Percentiles rank a stretch among this genome's conserved stretches.
phyloP scores from a whole-genome alignment of 345 rosid genomes.

The Orychophragmus violaceus region DNA sequence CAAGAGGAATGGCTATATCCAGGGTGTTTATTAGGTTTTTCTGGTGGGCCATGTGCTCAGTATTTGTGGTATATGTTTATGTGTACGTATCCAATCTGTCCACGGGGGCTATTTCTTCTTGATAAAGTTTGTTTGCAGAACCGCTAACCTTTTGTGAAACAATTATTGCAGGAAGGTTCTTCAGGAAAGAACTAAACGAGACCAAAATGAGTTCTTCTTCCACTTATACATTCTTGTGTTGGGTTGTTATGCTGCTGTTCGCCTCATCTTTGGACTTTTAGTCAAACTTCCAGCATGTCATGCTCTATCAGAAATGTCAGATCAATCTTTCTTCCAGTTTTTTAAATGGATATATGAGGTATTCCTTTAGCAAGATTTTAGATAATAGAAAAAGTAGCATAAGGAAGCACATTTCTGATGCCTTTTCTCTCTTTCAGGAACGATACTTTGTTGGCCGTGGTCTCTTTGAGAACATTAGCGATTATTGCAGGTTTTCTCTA shows the following conservation, averaged over 20 bases:
- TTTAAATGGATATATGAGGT: constrained; percentile 99
- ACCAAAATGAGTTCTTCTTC: constrained; percentile 62
- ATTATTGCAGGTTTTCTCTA: constrained; percentile 69
- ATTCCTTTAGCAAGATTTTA: constrained; percentile 19
- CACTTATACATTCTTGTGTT: constrained; percentile 78
- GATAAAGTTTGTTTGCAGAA: constrained; percentile 5
- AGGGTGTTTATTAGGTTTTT: constrained; percentile 81
- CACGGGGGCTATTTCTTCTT: constrained; percentile 1
- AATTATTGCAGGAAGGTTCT: constrained; percentile 65
- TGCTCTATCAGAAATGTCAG: constrained; percentile 73
- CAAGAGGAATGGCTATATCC: constrained; percentile 98
- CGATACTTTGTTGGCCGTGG: constrained; percentile 97
- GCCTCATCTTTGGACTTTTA: constrained; percentile 56
- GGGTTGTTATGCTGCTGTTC: constrained; percentile 82
- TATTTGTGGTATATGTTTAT: constrained; percentile 60
- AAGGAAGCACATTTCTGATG: constrained; percentile 5
- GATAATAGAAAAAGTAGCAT: neutral
- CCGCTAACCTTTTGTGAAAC: constrained; percentile 10
- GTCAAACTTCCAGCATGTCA: constrained; percentile 84
- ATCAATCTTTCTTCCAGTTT: constrained; percentile 94
- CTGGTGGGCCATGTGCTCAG: constrained; percentile 79
- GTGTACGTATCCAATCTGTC: constrained; percentile 49
- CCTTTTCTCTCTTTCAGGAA: constrained; percentile 54
- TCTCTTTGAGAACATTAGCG: constrained; percentile 74
- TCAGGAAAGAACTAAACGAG: constrained; percentile 54